phyloP scores from a whole-genome alignment of 2,329 filamentous ascomycete species.

The Bisporella sp. region DNA sequence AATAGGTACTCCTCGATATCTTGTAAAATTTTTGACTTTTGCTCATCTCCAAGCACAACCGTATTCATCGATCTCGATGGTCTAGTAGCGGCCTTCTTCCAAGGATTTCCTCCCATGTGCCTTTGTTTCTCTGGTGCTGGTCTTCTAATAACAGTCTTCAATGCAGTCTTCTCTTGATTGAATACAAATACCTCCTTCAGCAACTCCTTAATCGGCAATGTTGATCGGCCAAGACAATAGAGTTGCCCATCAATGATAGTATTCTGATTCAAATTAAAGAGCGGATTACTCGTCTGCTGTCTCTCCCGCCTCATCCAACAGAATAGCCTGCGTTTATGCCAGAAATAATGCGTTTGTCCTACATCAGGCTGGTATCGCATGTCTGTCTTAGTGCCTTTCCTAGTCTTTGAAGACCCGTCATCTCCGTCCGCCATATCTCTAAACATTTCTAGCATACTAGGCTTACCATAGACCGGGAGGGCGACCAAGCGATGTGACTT shows the following conservation, averaged over 20 bases:
- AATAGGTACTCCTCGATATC: conserved; percentile 44
- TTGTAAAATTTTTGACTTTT: conserved; percentile 37
- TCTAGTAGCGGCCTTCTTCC: conserved; percentile 41
- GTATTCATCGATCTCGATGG: conserved; percentile 43
- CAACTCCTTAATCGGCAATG: not conserved
- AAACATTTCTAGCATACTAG: not conserved
- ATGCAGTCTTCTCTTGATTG: not conserved
- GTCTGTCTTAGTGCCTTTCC: too few species aligned
- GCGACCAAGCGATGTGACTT: not conserved
- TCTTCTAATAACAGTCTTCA: not conserved
- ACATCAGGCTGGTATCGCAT: not conserved
- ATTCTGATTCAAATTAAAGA: not conserved
- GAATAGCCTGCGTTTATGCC: not conserved
- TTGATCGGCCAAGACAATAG: not conserved
- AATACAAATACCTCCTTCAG: not conserved
- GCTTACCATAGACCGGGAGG: not conserved
- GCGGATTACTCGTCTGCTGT: too few species aligned
- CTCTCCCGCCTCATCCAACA: not conserved
- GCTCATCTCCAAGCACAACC: conserved; percentile 40
- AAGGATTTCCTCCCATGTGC: conserved; percentile 14
- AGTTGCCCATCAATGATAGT: not conserved
- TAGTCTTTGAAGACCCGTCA: too few species aligned
- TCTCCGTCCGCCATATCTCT: not conserved
- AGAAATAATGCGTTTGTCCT: not conserved
- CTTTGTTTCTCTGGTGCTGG: not conserved